These are phyloP conservation scores for Cordyceps farinosa DNA, from an alignment of 2,329 filamentous ascomycete species.

Conservation along the genomic window DNA sequence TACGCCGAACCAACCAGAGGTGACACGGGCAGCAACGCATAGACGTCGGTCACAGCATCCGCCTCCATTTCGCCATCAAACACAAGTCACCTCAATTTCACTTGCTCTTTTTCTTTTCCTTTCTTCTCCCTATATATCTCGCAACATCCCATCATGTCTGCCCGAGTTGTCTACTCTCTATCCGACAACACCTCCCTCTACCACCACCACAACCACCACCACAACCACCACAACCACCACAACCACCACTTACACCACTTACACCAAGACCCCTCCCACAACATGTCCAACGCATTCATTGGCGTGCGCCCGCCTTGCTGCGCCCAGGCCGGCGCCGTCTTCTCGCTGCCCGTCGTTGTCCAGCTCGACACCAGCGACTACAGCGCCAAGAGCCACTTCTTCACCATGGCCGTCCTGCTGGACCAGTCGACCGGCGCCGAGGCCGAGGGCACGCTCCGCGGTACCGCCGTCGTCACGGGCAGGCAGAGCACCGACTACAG, in stretches of 20 bases:
- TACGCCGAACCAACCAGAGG: neutral
- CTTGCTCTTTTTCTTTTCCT: neutral
- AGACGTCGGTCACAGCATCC: neutral
- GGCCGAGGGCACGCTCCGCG: conserved; percentile 22
- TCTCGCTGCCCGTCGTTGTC: conserved; percentile 27
- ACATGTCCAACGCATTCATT: conserved; percentile 22
- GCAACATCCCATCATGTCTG: conserved; percentile 6
- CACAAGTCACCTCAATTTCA: neutral
- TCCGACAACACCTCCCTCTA: neutral
- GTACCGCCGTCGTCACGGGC: conserved; percentile 23
- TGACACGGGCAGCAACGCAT: neutral
- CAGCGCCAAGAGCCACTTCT: conserved; percentile 22
- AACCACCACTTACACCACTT: neutral
- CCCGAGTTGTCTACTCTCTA: conserved; percentile 1
- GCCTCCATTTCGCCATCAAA: neutral
- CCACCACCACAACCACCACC: neutral
- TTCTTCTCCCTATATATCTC: neutral
- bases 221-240: neutral
- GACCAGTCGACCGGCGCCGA: conserved; percentile 19
- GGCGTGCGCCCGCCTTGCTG: conserved; percentile 26
- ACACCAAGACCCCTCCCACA: conserved; percentile 1
- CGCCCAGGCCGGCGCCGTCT: conserved; percentile 17
- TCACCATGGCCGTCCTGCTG: conserved; percentile 28
- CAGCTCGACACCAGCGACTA: conserved; percentile 18
- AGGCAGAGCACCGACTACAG: conserved; percentile 11